phyloP scores from a whole-genome alignment of 495 filamentous ascomycete genomes.

The Chaetomidium leptoderma region DNA sequence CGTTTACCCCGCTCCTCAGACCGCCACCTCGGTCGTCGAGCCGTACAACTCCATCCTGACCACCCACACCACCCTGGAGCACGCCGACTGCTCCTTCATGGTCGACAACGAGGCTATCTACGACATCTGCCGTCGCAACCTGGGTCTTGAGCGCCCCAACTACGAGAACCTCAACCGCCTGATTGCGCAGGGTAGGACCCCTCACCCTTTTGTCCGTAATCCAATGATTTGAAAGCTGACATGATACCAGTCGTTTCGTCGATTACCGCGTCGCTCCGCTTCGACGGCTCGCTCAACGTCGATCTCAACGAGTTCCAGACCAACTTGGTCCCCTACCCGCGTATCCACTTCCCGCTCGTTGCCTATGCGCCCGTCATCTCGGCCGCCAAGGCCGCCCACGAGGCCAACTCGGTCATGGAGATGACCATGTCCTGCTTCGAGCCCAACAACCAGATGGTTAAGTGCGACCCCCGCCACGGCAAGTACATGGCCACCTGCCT shows the following conservation, averaged over 20 bases:
- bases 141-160: constrained; percentile 93
- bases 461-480: constrained; percentile 96
- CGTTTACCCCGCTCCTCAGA: constrained; percentile 95
- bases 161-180: constrained; percentile 98
- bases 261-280: constrained; percentile 96
- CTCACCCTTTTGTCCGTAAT: background rate
- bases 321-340: constrained; percentile 96
- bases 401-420: constrained; percentile 85
- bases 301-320: constrained; percentile 99
- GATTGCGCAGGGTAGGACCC: constrained; percentile 78
- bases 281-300: constrained; percentile 98
- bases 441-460: constrained; percentile 93
- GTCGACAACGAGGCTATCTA: constrained; percentile 99
- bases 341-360: constrained; percentile 98
- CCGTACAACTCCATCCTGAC: constrained; percentile 99
- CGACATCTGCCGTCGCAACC: constrained; percentile 96
- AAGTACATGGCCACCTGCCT: constrained; percentile 99
- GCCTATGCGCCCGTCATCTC: constrained; percentile 94
- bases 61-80: constrained; percentile 97
- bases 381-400: constrained; percentile 87
- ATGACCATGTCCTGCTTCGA: constrained; percentile 85
- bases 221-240: constrained; percentile 20
- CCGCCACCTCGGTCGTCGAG: constrained; percentile 95
- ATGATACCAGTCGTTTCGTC: constrained; percentile 78
- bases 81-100: constrained; percentile 99